Base-by-base conservation (phyloP, 345 rosid genomes). In the Rubroshorea leprosula region DNA sequence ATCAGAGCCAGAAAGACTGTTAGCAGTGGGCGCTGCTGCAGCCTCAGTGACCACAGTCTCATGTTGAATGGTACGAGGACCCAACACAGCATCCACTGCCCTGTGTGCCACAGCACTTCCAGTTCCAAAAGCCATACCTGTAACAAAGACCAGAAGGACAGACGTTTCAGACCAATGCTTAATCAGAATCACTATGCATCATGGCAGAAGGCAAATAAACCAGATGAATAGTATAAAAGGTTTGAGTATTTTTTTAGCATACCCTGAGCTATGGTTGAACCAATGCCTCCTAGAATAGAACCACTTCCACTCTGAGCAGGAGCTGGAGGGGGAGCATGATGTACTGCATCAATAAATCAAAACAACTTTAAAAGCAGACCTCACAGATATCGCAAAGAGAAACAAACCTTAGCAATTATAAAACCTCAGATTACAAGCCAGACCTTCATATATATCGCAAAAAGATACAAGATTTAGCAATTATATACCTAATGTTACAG, bases 231-330 rank as follows among this genome's bases (percentile, higher is more conserved):
- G 12, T 35, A 35, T 35, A 35, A 3, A 35, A 6, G 41, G 11
- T 3, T 35, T 35, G 41, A 6, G 9, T 0, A 22, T n/a, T 25
- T 21, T 23, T 9, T 1, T 22, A 3, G 58, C 83, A 71, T 82
- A 90, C 99, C 99, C 68, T 87, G 90, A 78, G 93, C 97, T 55
- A 90, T 83, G 82, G 97, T 87, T 5, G 99, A 94, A 67, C 96
- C 99, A 55, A 94, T 82, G 76, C 95, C 88, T 17, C 95, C 83
- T 18, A 87, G 77, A 65, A 87, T 7, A 27, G 88, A 79, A 67
- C 96, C 90, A 11, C 97, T 77, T 21, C 97, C 61, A 35, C 77
- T 53, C 45, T 77, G 87, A 64, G 58, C 83, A 49, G 84, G 81
- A 49, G 90, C 95, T n/a, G 96, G 89, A 72, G 99, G 95, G 64